These are phyloP conservation scores for Gynochthodes officinalis DNA, from an alignment of 257 asterid genomes.

Conservation along the genomic window DNA sequence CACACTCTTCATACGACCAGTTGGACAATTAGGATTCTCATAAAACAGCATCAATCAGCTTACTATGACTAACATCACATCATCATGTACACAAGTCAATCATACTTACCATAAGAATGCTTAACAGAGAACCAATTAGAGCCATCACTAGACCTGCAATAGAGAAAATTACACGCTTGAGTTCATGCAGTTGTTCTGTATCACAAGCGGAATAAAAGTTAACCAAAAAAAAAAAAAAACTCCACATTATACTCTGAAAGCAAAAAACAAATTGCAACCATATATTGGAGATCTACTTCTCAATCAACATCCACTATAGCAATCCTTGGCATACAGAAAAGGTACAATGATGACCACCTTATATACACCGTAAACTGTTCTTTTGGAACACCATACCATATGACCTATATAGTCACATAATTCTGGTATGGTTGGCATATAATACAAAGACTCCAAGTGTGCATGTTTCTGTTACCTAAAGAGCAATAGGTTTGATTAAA, in stretches of 20 bases:
- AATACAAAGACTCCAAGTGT: no score
- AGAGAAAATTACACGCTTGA: conserved; percentile 1
- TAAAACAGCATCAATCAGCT: not conserved
- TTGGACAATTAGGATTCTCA: not conserved
- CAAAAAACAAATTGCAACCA: not conserved
- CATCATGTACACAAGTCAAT: not conserved
- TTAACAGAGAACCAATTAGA: conserved; percentile 73
- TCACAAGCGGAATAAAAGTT: not conserved
- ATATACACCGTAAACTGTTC: not conserved
- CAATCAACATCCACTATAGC: not conserved
- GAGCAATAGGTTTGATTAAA: no score
- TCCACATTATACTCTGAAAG: not conserved
- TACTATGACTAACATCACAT: not conserved
- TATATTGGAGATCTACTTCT: not conserved
- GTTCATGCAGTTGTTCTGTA: not conserved
- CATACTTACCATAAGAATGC: conserved; percentile 67
- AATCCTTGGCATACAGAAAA: not conserved
- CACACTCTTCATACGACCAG: not conserved
- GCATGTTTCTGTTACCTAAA: no score
- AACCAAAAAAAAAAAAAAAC: not conserved
- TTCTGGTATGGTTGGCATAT: not conserved
- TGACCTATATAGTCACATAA: no score
- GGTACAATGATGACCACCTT: not conserved
- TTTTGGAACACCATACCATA: not conserved
- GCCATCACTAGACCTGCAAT: conserved; percentile 83